phyloP scores from a whole-genome alignment of 2,329 filamentous ascomycete genomes.

The Tolypocladium cylindrosporum region DNA sequence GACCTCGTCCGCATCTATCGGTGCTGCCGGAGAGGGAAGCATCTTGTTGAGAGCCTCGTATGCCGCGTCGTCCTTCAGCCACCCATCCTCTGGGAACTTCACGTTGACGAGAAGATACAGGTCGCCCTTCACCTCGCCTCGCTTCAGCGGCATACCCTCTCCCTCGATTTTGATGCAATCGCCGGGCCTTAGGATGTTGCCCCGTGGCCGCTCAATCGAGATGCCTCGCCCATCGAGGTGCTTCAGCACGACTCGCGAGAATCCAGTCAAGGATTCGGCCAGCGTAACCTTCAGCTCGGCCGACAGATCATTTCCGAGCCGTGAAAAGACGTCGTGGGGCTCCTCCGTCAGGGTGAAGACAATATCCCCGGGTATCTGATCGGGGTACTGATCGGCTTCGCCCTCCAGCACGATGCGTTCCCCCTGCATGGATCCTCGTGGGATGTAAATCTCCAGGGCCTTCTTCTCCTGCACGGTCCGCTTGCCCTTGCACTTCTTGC shows the following conservation, averaged over 20 bases:
- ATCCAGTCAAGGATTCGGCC: conserved; percentile 76
- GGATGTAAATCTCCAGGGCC: conserved; percentile 92
- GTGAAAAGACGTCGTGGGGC: conserved; percentile 70
- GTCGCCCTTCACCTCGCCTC: conserved; percentile 73
- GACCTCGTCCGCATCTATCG: conserved; percentile 61
- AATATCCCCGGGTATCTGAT: conserved; percentile 85
- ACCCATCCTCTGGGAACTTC: conserved; percentile 79
- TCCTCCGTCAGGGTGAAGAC: conserved; percentile 80
- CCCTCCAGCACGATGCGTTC: conserved; percentile 86
- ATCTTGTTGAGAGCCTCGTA: conserved; percentile 64
- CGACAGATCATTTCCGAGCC: conserved; percentile 74
- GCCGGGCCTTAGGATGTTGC: conserved; percentile 71
- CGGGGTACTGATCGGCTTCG: conserved; percentile 86
- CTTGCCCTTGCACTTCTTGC: conserved; percentile 97
- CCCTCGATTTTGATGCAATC: conserved; percentile 78
- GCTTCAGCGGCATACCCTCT: conserved; percentile 93
- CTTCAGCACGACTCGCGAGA: conserved; percentile 80
- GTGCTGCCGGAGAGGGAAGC: conserved; percentile 53
- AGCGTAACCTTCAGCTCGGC: conserved; percentile 75
- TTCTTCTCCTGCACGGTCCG: conserved; percentile 82
- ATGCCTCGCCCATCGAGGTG: conserved; percentile 93
- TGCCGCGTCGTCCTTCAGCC: conserved; percentile 62
- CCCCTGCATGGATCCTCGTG: conserved; percentile 74
- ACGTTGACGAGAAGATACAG: conserved; percentile 80
- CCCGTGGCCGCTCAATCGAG: conserved; percentile 65